A percentile compares a stretch with the other conserved stretches of the same genome.
phyloP scores from a whole-genome alignment of 1,139 yeast genomes.

The Candida sp. region DNA sequence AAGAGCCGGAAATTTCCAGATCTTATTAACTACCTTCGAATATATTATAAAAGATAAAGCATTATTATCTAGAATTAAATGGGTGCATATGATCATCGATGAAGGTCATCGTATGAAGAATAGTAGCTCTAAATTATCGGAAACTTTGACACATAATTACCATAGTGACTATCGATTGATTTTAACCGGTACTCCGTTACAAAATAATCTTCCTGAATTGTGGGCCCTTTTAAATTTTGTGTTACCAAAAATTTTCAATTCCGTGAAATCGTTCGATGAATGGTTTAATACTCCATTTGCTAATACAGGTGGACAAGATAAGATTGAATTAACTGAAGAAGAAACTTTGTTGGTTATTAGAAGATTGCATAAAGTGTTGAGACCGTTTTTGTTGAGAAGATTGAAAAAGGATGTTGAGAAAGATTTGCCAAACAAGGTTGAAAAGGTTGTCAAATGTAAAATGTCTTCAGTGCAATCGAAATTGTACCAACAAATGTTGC shows the following conservation, averaged over 20 bases:
- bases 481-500: constrained; percentile 76
- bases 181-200: constrained; percentile 86
- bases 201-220: constrained; percentile 78
- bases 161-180: constrained; percentile 75
- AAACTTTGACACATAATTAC: constrained; percentile 67
- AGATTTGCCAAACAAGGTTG: constrained; percentile 94
- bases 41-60: constrained; percentile 75
- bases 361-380: constrained; percentile 91
- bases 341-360: constrained; percentile 91
- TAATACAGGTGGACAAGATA: constrained; percentile 78
- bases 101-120: constrained; percentile 91
- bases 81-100: constrained; percentile 88
- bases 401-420: constrained; percentile 96
- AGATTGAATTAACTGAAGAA: constrained; percentile 82
- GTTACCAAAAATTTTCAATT: constrained; percentile 75
- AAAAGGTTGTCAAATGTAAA: constrained; percentile 91
- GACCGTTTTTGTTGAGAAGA: constrained; percentile 93
- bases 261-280: constrained; percentile 83
- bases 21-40: constrained; percentile 75
- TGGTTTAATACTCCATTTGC: constrained; percentile 89
- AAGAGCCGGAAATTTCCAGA: constrained; percentile 67
- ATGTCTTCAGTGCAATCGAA: constrained; percentile 84
- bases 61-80: constrained; percentile 60
- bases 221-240: constrained; percentile 83
- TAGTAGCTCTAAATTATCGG: constrained; percentile 69